Conservation (phyloP, 352 stramenopile genomes). For the Phytophthora chlamydospora region DNA sequence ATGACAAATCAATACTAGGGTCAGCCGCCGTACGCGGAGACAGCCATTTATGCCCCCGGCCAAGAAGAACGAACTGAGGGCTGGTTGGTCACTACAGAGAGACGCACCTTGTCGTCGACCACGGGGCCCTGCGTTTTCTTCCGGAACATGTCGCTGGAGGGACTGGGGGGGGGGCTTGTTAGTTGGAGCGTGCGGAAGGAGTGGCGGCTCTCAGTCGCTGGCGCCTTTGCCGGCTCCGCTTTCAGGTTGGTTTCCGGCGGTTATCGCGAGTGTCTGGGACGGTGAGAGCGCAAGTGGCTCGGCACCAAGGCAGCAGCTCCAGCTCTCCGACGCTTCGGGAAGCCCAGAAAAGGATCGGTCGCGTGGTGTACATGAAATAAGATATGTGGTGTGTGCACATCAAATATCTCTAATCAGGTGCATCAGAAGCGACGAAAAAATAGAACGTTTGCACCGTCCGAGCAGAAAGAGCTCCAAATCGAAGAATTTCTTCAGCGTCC, state of each 20-base stretch:
- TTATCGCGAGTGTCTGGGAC: constrained; percentile 23
- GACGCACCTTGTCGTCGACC: constrained; percentile 35
- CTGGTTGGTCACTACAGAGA: not conserved
- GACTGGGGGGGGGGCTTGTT: not conserved
- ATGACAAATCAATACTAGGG: too few relatives aligned
- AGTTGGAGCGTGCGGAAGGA: not conserved
- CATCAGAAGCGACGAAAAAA: too few relatives aligned
- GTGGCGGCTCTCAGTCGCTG: not conserved
- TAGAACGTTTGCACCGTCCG: too few relatives aligned
- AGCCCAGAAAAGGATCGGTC: too few relatives aligned
- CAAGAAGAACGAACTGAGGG: not conserved
- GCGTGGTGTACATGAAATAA: too few relatives aligned
- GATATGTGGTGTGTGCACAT: too few relatives aligned
- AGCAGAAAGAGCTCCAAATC: too few relatives aligned
- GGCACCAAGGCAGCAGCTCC: not conserved
- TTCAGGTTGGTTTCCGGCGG: constrained; percentile 7
- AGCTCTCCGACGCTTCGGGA: constrained; percentile 38
- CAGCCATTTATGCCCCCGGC: not conserved
- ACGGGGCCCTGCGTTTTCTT: constrained; percentile 38
- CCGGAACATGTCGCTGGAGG: constrained; percentile 38
- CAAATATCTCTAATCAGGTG: too few relatives aligned
- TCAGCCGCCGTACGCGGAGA: too few relatives aligned
- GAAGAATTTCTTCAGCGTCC: too few relatives aligned
- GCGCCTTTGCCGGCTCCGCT: not conserved
- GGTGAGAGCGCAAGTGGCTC: constrained; percentile 31